Base-by-base conservation (phyloP, 306 rosid genomes). In the Vigna nakashimae region DNA sequence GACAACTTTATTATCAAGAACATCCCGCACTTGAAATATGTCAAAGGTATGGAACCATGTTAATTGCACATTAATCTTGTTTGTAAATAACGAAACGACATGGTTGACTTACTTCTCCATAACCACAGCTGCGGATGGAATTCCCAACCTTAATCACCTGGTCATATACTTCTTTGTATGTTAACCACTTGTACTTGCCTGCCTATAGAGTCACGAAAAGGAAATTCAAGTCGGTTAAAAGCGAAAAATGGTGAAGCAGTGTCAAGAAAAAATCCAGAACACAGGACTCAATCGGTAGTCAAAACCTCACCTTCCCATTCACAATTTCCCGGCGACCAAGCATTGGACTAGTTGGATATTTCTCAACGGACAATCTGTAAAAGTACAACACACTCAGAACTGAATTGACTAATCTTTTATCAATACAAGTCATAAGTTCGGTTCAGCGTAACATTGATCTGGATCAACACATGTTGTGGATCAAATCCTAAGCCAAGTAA, bases 351-450 rank as follows among this genome's bases (percentile, higher is more conserved):
- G 34, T 30, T 0, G 97, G 98, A 85, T 81, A 65, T 70, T 78
- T 95, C 85, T 92, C 96, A 78, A 90, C 98, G 6, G 94, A 90
- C 83, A 84, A n/a, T 77, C 99, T 95, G 89, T 36, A 82, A 73
- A 75, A 77, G 8, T 17, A 76, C 16, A 15, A 22, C 3, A 40
- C 45, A 69, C 17, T 81, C 32, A 76, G 66, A 79, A 76, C 9
- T 43, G 30, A 84, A 71, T 58, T 3, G 18, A 32, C 38, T 36
- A 78, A 53, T 58, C 9, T 50, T 34, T 32, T 5, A 55, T 38
- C 68, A 38, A 50, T 11, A 38, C 46, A 51, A 30, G 26, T 58
- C 45, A n/a, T 9, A 42, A 68, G 3, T 57, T 26, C 45, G 2
- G 22, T 68, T 59, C 17, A 70, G 15, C 17, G 9, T 10, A 65